Conservation (phyloP, 2,329 filamentous ascomycete species). For the Sclerotinia nivalis region DNA sequence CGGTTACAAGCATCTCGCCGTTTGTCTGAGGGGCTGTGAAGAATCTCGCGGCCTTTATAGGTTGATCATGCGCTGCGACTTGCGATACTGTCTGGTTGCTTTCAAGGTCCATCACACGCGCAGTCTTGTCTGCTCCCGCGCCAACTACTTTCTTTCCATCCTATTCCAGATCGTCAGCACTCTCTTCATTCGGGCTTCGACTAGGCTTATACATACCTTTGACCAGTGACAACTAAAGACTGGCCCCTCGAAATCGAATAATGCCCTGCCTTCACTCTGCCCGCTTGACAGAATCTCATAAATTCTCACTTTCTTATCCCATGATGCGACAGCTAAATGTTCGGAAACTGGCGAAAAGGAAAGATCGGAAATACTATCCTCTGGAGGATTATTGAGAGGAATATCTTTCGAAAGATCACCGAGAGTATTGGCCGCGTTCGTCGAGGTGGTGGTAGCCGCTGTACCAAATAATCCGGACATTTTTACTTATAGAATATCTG, state of each 20-base stretch:
- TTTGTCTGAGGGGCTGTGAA: conserved; percentile 65
- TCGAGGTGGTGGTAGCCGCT: conserved; percentile 49
- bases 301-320: conserved; percentile 97
- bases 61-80: conserved; percentile 81
- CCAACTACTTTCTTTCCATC: conserved; percentile 89
- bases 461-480: conserved; percentile 67
- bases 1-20: conserved; percentile 83
- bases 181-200: conserved; percentile 20
- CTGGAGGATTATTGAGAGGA: conserved; percentile 72
- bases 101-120: conserved; percentile 81
- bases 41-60: conserved; percentile 76
- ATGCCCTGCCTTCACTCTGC: conserved; percentile 78
- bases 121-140: conserved; percentile 85
- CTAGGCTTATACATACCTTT: conserved; percentile 60
- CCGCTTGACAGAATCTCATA: conserved; percentile 84
- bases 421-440: conserved; percentile 65
- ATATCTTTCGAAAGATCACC: conserved; percentile 93
- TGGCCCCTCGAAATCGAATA: conserved; percentile 82
- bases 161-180: conserved; percentile 48
- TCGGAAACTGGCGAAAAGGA: conserved; percentile 76
- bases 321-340: conserved; percentile 85
- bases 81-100: conserved; percentile 62
- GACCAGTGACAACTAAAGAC: conserved; percentile 86
- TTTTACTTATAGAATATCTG: neutral
- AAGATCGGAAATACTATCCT: conserved; percentile 87